Evolutionary conservation across 2,329 filamentous ascomycete genomes (phyloP).

Genomic region (Aureobasidium subglaciale): DNA sequence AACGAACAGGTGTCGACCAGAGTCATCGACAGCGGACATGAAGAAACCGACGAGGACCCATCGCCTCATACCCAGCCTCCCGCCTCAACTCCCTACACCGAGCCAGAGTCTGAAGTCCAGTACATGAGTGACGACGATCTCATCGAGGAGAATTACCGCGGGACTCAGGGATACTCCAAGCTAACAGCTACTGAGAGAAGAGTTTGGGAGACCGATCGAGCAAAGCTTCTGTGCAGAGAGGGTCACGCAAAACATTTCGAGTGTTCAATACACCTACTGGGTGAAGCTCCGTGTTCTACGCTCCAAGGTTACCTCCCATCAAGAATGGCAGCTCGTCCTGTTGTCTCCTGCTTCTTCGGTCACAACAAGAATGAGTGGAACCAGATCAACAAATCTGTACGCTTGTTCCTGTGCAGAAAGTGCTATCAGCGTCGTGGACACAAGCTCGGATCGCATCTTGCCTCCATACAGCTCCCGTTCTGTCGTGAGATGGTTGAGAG

Average conservation of each 20-base stretch:
- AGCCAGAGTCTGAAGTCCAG: not conserved
- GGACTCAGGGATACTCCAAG: not conserved
- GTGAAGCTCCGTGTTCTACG: not conserved
- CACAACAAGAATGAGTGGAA: slow-evolving; percentile 13
- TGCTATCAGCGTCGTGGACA: slow-evolving; percentile 3
- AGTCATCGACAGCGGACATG: not conserved
- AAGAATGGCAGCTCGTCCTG: not conserved
- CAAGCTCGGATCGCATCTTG: not conserved
- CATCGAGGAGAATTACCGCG: not conserved
- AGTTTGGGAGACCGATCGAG: not conserved
- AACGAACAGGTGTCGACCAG: not conserved
- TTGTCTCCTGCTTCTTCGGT: slow-evolving; percentile 5
- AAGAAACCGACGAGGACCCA: not conserved
- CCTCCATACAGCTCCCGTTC: not conserved
- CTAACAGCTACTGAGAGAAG: not conserved
- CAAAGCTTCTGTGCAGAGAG: not conserved
- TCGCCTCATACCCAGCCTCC: not conserved
- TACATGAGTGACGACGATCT: slow-evolving; percentile 2
- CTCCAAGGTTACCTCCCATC: not conserved
- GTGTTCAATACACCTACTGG: not conserved
- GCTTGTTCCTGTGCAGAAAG: not conserved
- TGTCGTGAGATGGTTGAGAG: not conserved
- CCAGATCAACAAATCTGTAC: not conserved
- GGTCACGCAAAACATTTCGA: slow-evolving; percentile 3
- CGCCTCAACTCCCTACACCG: not conserved